A percentile compares a stretch with the other conserved stretches of the same genome.
Evolutionary conservation across 2,329 filamentous ascomycete genomes (phyloP).

Genomic region (Thelonectria olida): DNA sequence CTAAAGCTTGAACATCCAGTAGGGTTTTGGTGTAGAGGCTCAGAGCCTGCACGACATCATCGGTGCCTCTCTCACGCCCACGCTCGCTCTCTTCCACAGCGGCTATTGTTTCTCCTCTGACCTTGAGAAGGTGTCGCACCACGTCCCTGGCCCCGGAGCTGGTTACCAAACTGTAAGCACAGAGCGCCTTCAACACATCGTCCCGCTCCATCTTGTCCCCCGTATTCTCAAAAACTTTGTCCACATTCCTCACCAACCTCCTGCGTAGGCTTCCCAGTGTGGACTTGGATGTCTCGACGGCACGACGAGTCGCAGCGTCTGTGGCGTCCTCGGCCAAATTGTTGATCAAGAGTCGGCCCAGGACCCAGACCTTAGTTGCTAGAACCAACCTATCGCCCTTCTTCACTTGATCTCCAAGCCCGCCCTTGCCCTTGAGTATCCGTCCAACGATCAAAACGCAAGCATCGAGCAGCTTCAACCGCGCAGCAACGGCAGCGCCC

Average conservation of each 20-base stretch:
- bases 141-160: conserved; percentile 84
- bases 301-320: conserved; percentile 46
- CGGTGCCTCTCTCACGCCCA: conserved; percentile 48
- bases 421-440: conserved; percentile 55
- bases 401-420: conserved; percentile 41
- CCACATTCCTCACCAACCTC: conserved; percentile 72
- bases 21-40: conserved; percentile 81
- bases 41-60: conserved; percentile 71
- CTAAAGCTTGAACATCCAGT: conserved; percentile 78
- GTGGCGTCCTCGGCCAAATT: conserved; percentile 65
- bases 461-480: conserved; percentile 60
- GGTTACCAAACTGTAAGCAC: conserved; percentile 83
- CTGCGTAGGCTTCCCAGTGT: conserved; percentile 69
- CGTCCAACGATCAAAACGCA: conserved; percentile 60
- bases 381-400: conserved; percentile 63
- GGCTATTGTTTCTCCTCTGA: conserved; percentile 75
- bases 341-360: conserved; percentile 80
- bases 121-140: conserved; percentile 78
- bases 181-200: conserved; percentile 76
- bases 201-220: conserved; percentile 59
- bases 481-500: conserved; percentile 49
- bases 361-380: conserved; percentile 76
- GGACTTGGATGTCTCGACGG: conserved; percentile 69
- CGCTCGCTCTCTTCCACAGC: conserved; percentile 65
- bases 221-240: conserved; percentile 73